Conservation (phyloP, 306 rosid species). For the Gastrolobium bilobum region DNA sequence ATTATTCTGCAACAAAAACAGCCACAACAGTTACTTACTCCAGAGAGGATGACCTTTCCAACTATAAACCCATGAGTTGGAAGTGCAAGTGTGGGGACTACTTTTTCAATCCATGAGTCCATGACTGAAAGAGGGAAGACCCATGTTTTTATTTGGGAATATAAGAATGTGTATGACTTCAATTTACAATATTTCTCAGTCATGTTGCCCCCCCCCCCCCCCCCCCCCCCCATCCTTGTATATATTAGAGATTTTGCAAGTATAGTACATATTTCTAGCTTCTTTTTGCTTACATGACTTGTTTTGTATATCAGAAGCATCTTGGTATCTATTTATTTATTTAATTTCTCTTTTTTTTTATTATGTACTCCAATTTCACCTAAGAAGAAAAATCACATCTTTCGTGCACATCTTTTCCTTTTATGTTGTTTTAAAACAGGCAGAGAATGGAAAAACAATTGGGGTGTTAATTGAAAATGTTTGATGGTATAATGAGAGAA, state of each 20-base stretch:
- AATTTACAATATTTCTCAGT: background rate
- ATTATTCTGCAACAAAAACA: constrained; percentile 31
- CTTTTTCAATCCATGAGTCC: constrained; percentile 69
- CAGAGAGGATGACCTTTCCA: constrained; percentile 70
- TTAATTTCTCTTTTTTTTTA: background rate
- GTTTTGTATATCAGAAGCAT: constrained; percentile 23
- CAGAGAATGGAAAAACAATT: background rate
- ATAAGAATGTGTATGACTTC: constrained; percentile 28
- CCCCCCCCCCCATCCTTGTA: constrained; percentile 34
- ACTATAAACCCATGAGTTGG: constrained; percentile 92
- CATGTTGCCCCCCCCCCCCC: constrained; percentile 13
- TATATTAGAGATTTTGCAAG: constrained; percentile 44
- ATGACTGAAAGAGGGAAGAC: constrained; percentile 8
- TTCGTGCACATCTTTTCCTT: background rate
- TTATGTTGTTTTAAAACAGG: background rate
- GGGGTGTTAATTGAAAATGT: constrained; percentile 13
- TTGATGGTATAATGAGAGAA: constrained; percentile 31
- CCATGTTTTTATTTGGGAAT: constrained; percentile 26
- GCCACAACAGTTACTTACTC: constrained; percentile 42
- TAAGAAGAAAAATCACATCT: background rate
- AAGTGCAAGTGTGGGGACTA: constrained; percentile 86
- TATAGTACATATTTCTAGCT: constrained; percentile 31
- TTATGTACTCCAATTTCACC: constrained; percentile 11
- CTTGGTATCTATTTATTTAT: background rate
- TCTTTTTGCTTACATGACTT: constrained; percentile 25